These are phyloP conservation scores for Schizochytrium sp. DNA, from an alignment of 108 stramenopile species.

Conservation along the genomic window DNA sequence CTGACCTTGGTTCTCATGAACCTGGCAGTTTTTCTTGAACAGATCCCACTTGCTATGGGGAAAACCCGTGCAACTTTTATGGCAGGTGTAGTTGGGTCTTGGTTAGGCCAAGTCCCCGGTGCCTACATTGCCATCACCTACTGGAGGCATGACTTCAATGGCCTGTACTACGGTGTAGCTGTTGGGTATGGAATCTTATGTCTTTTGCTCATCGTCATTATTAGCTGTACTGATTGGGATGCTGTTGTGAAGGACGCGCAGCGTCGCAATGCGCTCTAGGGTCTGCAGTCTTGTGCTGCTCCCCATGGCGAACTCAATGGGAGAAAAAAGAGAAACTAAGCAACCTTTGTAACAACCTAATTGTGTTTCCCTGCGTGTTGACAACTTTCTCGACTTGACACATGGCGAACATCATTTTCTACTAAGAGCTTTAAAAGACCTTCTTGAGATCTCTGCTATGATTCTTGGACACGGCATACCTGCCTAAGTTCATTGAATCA, in stretches of 20 bases:
- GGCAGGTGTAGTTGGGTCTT: constrained; percentile 76
- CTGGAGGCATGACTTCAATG: constrained; percentile 81
- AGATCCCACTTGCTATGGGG: constrained; percentile 83
- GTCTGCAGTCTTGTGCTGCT: not conserved
- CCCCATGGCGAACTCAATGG: not conserved
- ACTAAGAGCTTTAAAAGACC: too few relatives aligned
- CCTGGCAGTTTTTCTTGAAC: constrained; percentile 81
- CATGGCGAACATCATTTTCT: too few relatives aligned
- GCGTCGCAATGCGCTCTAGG: constrained; percentile 9
- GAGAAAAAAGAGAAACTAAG: not conserved
- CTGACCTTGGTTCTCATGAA: constrained; percentile 84
- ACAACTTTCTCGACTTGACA: too few relatives aligned
- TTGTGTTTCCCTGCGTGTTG: too few relatives aligned
- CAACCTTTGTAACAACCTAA: not conserved
- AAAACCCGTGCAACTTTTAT: constrained; percentile 81
- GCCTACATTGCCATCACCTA: constrained; percentile 78
- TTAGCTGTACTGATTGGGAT: constrained; percentile 55
- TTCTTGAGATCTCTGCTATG: too few relatives aligned
- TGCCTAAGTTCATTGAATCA: too few relatives aligned
- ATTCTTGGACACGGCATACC: too few relatives aligned
- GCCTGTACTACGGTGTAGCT: constrained; percentile 83
- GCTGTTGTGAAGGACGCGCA: constrained; percentile 25
- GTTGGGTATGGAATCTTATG: constrained; percentile 63
- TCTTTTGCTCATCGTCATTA: not conserved
- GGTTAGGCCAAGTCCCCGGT: constrained; percentile 81